These are phyloP conservation scores for Kwoniella shivajii DNA, from an alignment of 1,284 basidiomycete genomes.

Conservation along the genomic window DNA sequence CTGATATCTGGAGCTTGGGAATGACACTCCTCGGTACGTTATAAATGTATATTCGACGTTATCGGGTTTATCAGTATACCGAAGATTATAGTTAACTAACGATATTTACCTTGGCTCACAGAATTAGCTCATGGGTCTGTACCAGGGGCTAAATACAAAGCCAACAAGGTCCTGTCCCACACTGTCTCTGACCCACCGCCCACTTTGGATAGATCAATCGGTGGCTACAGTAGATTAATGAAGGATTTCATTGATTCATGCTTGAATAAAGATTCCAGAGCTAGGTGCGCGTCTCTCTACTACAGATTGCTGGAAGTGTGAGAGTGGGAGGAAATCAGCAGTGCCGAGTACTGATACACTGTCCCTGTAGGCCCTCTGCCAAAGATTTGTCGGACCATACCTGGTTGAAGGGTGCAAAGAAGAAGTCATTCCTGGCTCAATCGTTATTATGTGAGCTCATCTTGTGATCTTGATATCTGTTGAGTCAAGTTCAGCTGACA, in stretches of 20 bases:
- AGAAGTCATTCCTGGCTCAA: constrained; percentile 38
- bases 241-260: constrained; percentile 84
- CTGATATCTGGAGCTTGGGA: constrained; percentile 95
- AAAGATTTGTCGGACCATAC: constrained; percentile 30
- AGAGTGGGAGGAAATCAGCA: not conserved
- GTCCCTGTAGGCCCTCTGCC: constrained; percentile 27
- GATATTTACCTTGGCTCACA: no score
- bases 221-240: constrained; percentile 75
- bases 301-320: not conserved
- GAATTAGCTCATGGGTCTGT: constrained; percentile 42
- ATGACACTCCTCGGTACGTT: constrained; percentile 74
- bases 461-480: no score
- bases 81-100: constrained; percentile 2
- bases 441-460: constrained; percentile 30
- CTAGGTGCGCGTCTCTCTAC: constrained; percentile 62
- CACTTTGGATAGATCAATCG: constrained; percentile 19
- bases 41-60: not conserved
- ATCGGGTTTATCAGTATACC: not conserved
- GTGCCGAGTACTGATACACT: not conserved
- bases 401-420: constrained; percentile 41
- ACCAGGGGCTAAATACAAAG: constrained; percentile 23
- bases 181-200: constrained; percentile 27
- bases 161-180: constrained; percentile 22
- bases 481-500: not conserved
- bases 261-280: constrained; percentile 74